Percentiles rank a stretch among this genome's conserved stretches.
Conservation (phyloP, 2,329 filamentous ascomycete species). For the Akanthomyces muscarius region DNA sequence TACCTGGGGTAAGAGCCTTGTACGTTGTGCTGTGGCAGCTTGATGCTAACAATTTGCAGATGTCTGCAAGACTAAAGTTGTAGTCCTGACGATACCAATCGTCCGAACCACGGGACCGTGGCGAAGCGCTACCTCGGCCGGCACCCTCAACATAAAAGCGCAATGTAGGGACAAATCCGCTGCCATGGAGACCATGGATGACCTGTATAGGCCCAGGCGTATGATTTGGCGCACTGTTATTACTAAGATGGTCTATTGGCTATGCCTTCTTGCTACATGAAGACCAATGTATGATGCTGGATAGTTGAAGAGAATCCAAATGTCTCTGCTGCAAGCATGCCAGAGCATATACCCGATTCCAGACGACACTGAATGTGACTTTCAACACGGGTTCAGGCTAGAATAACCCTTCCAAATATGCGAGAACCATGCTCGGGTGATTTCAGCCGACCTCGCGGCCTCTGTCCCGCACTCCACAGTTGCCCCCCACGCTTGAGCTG, state of each 20-base stretch:
- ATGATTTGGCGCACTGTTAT: constrained; percentile 5
- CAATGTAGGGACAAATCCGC: neutral
- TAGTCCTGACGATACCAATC: neutral
- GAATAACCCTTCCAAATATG: neutral
- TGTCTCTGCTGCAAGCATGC: neutral
- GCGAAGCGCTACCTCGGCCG: neutral
- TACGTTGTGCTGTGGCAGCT: constrained; percentile 1
- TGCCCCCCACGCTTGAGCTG: neutral
- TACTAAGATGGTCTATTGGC: neutral
- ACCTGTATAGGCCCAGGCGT: neutral
- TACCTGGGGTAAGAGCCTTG: constrained; percentile 55
- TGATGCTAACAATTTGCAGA: constrained; percentile 19
- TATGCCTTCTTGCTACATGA: neutral
- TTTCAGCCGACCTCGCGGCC: neutral
- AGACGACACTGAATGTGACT: neutral
- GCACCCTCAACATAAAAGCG: neutral
- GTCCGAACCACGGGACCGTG: neutral
- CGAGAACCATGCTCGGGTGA: neutral
- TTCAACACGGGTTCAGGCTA: neutral
- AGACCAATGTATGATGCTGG: constrained; percentile 2
- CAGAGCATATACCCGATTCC: neutral
- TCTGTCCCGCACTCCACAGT: neutral
- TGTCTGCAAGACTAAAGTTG: constrained; percentile 22
- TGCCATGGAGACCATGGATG: neutral
- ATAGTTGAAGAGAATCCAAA: constrained; percentile 2